Percentiles rank a stretch among this genome's conserved stretches.
phyloP scores from a whole-genome alignment of 495 filamentous ascomycete genomes.

The Venustampulla echinocandica region DNA sequence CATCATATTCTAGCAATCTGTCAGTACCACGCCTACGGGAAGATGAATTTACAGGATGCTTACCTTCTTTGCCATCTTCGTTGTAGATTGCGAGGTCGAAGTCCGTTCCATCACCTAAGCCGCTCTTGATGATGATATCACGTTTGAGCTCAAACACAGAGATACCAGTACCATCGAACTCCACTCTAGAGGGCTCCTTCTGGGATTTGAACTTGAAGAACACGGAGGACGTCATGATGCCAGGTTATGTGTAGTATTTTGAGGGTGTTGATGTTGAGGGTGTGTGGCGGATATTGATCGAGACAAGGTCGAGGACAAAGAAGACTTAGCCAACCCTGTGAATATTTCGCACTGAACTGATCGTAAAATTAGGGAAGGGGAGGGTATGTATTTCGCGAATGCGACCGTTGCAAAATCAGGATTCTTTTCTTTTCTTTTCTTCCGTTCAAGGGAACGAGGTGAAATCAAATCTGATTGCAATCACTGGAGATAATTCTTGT shows the following conservation, averaged over 20 bases:
- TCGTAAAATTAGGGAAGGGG: slow-evolving; percentile 15
- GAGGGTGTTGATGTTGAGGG: slow-evolving; percentile 33
- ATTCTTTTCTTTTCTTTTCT: slow-evolving; percentile 34
- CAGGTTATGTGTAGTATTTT: background rate
- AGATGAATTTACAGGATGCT: slow-evolving; percentile 23
- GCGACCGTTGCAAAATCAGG: slow-evolving; percentile 29
- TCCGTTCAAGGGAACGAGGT: slow-evolving; percentile 37
- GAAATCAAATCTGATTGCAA: slow-evolving; percentile 52
- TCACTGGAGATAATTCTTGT: slow-evolving; percentile 35
- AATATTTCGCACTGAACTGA: slow-evolving; percentile 17
- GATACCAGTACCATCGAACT: slow-evolving; percentile 97
- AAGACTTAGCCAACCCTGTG: slow-evolving; percentile 8
- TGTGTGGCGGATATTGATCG: slow-evolving; percentile 12
- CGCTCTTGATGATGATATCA: slow-evolving; percentile 91
- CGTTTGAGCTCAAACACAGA: slow-evolving; percentile 97
- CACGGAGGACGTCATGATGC: slow-evolving; percentile 90
- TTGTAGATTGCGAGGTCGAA: slow-evolving; percentile 92
- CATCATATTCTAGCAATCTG: slow-evolving; percentile 70
- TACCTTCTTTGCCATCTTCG: slow-evolving; percentile 88
- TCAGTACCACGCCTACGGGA: slow-evolving; percentile 1
- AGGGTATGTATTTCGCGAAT: slow-evolving; percentile 17
- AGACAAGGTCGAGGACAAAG: slow-evolving; percentile 28
- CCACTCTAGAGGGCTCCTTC: slow-evolving; percentile 86
- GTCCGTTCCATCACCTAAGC: slow-evolving; percentile 89
- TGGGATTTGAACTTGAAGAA: slow-evolving; percentile 99